Percentiles rank a stretch among this genome's conserved stretches.
Evolutionary conservation across 2,329 filamentous ascomycete species (phyloP).

Genomic region (Cryphonectria parasitica): DNA sequence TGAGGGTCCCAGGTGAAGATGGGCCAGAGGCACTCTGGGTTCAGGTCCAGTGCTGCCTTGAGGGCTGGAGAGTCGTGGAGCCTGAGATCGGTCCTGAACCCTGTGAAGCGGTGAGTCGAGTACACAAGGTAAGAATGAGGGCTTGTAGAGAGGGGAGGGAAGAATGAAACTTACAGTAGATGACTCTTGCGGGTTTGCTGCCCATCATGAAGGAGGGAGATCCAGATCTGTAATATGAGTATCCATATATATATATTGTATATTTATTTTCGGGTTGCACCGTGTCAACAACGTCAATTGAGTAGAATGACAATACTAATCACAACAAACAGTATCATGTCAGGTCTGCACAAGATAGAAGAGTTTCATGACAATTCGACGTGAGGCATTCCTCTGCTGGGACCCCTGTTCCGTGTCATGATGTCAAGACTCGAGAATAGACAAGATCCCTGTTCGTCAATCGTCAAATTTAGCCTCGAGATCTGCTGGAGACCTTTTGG

Average conservation of each 20-base stretch:
- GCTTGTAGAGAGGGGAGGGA: no score
- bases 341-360: background rate
- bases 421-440: conserved; percentile 31
- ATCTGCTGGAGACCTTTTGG: background rate
- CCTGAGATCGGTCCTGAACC: conserved; percentile 78
- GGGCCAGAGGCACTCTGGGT: conserved; percentile 71
- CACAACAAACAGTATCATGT: no score
- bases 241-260: no score
- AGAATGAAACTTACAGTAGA: conserved; percentile 13
- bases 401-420: conserved; percentile 33
- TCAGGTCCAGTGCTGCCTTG: conserved; percentile 70
- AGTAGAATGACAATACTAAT: no score
- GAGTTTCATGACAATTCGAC: background rate
- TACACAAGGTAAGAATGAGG: background rate
- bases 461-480: background rate
- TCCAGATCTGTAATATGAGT: no score
- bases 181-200: conserved; percentile 20
- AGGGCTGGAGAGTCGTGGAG: conserved; percentile 78
- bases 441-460: background rate
- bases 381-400: background rate
- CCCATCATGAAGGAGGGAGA: conserved; percentile 7
- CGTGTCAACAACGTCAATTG: no score
- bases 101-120: background rate
- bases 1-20: conserved; percentile 83
- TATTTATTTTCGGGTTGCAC: no score